Base-by-base conservation (phyloP, 257 asterid genomes). In the Nicotiana benthamiana region DNA sequence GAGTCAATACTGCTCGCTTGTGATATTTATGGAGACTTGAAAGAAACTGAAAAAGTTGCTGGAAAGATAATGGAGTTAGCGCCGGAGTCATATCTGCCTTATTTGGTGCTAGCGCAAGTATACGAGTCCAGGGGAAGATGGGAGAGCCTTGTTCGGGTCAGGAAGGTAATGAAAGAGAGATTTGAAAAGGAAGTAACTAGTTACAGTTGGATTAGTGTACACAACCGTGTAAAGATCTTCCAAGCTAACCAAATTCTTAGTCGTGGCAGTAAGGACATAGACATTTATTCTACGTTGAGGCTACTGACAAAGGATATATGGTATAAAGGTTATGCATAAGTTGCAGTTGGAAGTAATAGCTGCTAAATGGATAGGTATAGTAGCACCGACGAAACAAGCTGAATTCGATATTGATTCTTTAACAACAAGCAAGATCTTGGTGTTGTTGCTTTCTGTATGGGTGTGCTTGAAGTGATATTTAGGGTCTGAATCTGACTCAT, bases 81-180 rank as follows among this genome's bases (percentile, higher is more conserved):
- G 79, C 84, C 91, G 61, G 82, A 83, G 74, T 88, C 91, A 3
- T 70, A 85, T 74, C 85, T 91, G 32, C 88, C 90, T 22, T 91
- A 88, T 86, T 82, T 80, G 75, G 84, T 87, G 82, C 80, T 93
- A 87, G 88, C 91, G 2, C 75, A 87, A 68, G 85, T 75, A 22
- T 93, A 88, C 15, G 93, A 88, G 84, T 80, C 66, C 46, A 82
- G 77, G 52, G 92, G 92, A 48, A 90, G 87, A 85, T 93, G 97
- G 97, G 97, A 93, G 79, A 87, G 93, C 77, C 85, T 90, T 17
- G 92, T 93, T 82, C 89, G 94, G 79, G 90, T 89, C 64, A 89
- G 81, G 85, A 90, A 81, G 79, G 76, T 81, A 81, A 87, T 90
- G 88, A 85, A 66, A 51, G 88, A 82, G 82, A 81, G 84, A 63